Percentiles rank a stretch among this genome's conserved stretches.
Evolutionary conservation across 1,139 yeast genomes (phyloP).

Genomic region (Taphrina populina): DNA sequence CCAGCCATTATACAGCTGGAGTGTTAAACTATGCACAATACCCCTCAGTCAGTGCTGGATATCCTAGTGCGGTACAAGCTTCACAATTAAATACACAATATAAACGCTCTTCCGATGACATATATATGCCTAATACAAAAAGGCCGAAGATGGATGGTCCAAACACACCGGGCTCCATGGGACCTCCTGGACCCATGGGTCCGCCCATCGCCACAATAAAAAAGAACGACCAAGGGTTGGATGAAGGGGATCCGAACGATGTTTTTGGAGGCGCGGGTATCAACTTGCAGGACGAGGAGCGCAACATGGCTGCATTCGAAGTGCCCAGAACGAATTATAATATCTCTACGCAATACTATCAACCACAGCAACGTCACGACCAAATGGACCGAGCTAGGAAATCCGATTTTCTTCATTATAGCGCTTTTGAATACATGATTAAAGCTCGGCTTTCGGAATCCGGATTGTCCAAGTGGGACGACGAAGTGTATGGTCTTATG

Average conservation of each 20-base stretch:
- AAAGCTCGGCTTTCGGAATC: slow-evolving; percentile 10
- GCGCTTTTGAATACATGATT: slow-evolving; percentile 16
- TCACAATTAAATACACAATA: not conserved
- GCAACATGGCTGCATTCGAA: slow-evolving; percentile 29
- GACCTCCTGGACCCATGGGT: slow-evolving; percentile 13
- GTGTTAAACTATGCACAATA: too few relatives aligned
- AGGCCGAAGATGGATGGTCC: slow-evolving; percentile 9
- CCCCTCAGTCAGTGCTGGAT: too few relatives aligned
- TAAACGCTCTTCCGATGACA: slow-evolving; percentile 7
- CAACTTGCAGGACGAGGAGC: slow-evolving; percentile 30
- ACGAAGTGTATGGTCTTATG: slow-evolving; percentile 18
- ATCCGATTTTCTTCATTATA: slow-evolving; percentile 21
- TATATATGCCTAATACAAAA: not conserved
- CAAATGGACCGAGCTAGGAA: slow-evolving; percentile 10
- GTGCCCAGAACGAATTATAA: slow-evolving; percentile 1
- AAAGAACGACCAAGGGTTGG: slow-evolving; percentile 24
- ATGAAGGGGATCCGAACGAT: slow-evolving; percentile 32
- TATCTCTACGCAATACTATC: not conserved
- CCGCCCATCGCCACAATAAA: not conserved
- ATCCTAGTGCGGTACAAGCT: too few relatives aligned
- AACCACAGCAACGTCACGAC: not conserved
- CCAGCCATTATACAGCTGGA: too few relatives aligned
- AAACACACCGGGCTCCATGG: slow-evolving; percentile 21
- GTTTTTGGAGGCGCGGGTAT: slow-evolving; percentile 31
- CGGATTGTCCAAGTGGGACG: slow-evolving; percentile 17